Evolutionary conservation across 768 basidiomycete species (phyloP).

Genomic region (Tulasnella sp.): DNA sequence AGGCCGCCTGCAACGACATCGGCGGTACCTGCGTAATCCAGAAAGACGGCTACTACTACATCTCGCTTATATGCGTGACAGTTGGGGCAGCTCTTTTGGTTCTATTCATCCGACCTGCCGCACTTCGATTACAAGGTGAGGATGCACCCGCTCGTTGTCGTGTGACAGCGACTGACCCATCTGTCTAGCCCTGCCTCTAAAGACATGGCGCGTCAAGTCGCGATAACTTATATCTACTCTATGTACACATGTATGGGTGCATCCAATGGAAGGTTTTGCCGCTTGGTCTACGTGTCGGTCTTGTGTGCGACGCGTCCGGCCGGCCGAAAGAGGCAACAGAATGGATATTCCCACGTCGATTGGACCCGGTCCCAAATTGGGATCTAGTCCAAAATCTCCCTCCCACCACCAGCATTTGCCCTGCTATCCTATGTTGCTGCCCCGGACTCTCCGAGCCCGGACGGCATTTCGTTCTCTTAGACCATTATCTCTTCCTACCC

Average conservation of each 20-base stretch:
- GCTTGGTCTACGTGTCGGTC: too few species aligned
- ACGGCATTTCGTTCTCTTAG: neutral
- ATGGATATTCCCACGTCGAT: too few species aligned
- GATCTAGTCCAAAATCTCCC: too few species aligned
- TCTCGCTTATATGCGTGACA: conserved; percentile 63
- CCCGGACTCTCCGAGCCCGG: neutral
- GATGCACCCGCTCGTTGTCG: neutral
- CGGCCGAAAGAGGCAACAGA: too few species aligned
- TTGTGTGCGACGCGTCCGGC: too few species aligned
- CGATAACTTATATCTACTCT: neutral
- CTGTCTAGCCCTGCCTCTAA: conserved; percentile 46
- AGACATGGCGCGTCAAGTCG: conserved; percentile 54
- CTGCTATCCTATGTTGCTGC: neutral
- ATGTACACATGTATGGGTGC: too few species aligned
- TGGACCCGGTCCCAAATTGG: too few species aligned
- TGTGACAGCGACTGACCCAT: neutral
- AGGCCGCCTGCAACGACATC: conserved; percentile 56
- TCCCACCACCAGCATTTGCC: too few species aligned
- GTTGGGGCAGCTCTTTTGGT: conserved; percentile 66
- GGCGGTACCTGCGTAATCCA: conserved; percentile 73
- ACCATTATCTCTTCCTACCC: neutral
- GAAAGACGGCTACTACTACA: conserved; percentile 84
- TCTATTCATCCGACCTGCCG: conserved; percentile 70
- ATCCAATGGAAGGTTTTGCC: too few species aligned
- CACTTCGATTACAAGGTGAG: conserved; percentile 75